Conservation (phyloP, 805 yeast genomes). For the Candida silvicultrix region DNA sequence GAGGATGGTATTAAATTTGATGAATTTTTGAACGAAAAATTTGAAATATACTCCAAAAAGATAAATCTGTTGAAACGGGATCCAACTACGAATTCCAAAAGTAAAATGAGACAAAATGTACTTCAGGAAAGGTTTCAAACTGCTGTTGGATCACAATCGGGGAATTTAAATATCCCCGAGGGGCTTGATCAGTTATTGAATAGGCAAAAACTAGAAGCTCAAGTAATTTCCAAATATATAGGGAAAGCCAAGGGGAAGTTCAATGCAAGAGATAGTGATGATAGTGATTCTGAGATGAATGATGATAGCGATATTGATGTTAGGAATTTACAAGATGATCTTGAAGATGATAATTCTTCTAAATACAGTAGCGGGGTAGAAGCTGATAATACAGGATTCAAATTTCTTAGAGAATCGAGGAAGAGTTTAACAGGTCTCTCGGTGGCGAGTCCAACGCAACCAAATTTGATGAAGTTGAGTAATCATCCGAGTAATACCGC, state of each 20-base stretch:
- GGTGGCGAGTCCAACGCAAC: constrained; percentile 1
- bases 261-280: constrained; percentile 16
- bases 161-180: not conserved
- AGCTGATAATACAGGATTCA: not conserved
- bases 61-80: not conserved
- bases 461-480: not conserved
- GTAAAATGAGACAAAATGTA: not conserved
- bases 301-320: constrained; percentile 20
- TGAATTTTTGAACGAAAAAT: constrained; percentile 5
- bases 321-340: constrained; percentile 7
- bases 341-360: not conserved
- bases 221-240: not conserved
- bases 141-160: not conserved
- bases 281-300: constrained; percentile 22
- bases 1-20: constrained; percentile 2
- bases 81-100: constrained; percentile 7
- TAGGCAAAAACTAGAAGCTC: constrained; percentile 7
- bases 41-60: not conserved
- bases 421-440: constrained; percentile 1
- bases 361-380: not conserved
- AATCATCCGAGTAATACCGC: not conserved
- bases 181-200: not conserved
- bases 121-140: not conserved
- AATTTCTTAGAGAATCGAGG: not conserved
- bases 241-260: constrained; percentile 2